phyloP scores from a whole-genome alignment of 257 asterid genomes.

The Scutellaria barbata region DNA sequence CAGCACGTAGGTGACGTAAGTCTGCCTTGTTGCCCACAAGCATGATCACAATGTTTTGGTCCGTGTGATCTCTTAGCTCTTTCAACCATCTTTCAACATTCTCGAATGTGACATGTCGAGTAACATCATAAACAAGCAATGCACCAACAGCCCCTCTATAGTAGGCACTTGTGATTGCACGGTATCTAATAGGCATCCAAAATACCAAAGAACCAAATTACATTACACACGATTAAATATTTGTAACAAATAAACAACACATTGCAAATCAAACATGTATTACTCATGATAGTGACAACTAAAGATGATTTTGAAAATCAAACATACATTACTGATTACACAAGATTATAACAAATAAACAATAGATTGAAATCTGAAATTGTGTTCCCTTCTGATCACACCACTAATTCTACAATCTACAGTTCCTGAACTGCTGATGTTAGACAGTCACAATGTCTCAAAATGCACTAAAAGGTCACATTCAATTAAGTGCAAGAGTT shows the following conservation, averaged over 20 bases:
- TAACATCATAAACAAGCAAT: slow-evolving; percentile 66
- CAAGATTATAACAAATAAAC: not conserved
- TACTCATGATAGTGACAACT: too few species aligned
- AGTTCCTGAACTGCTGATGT: not conserved
- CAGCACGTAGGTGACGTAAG: slow-evolving; percentile 67
- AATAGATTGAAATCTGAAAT: not conserved
- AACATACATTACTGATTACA: too few species aligned
- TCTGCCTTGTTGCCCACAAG: slow-evolving; percentile 80
- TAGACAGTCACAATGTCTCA: not conserved
- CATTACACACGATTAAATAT: too few species aligned
- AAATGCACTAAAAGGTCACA: not conserved
- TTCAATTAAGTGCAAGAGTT: slow-evolving; percentile 4
- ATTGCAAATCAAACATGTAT: too few species aligned
- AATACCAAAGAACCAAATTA: not conserved
- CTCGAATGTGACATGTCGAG: slow-evolving; percentile 70
- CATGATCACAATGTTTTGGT: slow-evolving; percentile 71
- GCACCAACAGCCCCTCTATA: slow-evolving; percentile 80
- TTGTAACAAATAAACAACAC: too few species aligned
- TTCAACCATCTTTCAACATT: slow-evolving; percentile 71
- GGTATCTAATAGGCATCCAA: slow-evolving; percentile 48
- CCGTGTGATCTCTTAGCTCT: slow-evolving; percentile 74
- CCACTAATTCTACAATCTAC: not conserved
- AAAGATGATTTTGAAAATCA: too few species aligned
- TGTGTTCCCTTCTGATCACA: slow-evolving; percentile 4
- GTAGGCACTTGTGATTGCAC: slow-evolving; percentile 79